Percentiles rank a stretch among this genome's conserved stretches.
phyloP scores from a whole-genome alignment of 345 rosid genomes.

The Eucalyptus tenuipes region DNA sequence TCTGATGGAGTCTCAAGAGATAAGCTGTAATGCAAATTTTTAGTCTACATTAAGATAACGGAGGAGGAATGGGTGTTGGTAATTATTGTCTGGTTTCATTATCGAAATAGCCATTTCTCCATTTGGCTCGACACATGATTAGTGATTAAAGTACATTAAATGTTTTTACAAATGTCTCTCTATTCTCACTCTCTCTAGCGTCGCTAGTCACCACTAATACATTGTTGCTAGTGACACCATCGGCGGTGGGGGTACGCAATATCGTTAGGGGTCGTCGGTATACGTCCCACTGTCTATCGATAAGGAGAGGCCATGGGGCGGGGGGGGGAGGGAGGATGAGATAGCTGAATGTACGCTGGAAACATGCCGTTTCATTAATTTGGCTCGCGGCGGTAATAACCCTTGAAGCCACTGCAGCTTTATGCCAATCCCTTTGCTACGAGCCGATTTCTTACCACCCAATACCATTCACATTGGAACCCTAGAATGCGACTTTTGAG shows the following conservation, averaged over 20 bases:
- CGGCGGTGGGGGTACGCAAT: not conserved
- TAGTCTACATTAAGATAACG: not conserved
- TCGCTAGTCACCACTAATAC: not conserved
- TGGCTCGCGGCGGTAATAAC: not conserved
- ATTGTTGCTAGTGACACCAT: not conserved
- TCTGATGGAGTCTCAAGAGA: not conserved
- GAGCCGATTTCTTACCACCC: not conserved
- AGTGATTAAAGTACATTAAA: not conserved
- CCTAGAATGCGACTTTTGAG: not conserved
- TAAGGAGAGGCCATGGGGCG: not conserved
- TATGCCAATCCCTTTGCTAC: not conserved
- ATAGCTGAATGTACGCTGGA: not conserved
- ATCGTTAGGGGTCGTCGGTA: not conserved
- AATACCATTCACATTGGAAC: not conserved
- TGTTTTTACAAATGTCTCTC: not conserved
- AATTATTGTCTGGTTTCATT: not conserved
- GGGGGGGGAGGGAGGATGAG: not conserved
- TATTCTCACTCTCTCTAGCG: not conserved
- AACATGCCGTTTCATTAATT: not conserved
- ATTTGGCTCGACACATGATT: not conserved
- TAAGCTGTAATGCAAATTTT: not conserved
- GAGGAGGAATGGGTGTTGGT: not conserved
- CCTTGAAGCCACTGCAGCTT: not conserved
- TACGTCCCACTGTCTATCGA: fast-evolving
- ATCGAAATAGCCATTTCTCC: not conserved